Conservation (phyloP, 805 yeast genomes). For the Brettanomyces nanus region DNA sequence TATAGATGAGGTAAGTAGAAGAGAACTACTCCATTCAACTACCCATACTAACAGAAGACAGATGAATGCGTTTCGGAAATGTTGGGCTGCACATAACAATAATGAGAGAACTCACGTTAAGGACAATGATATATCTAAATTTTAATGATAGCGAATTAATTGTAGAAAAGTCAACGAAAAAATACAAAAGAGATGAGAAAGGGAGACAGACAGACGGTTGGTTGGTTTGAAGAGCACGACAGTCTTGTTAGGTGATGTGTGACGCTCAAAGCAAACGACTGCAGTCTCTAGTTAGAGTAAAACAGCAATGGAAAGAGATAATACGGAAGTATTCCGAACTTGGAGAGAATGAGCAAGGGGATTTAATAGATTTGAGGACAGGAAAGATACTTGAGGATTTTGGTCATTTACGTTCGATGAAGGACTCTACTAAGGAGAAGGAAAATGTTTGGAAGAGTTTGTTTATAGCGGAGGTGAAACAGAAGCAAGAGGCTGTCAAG, state of each 20-base stretch:
- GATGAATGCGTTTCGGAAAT: constrained; percentile 35
- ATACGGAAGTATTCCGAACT: constrained; percentile 42
- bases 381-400: constrained; percentile 57
- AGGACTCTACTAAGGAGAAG: constrained; percentile 11
- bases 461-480: constrained; percentile 24
- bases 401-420: constrained; percentile 57
- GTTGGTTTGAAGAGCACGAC: background rate
- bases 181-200: background rate
- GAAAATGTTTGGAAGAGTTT: constrained; percentile 33
- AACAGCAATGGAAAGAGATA: constrained; percentile 40
- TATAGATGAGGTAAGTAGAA: constrained; percentile 43
- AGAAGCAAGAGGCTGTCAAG: background rate
- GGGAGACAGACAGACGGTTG: background rate
- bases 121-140: constrained; percentile 20
- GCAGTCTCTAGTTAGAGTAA: constrained; percentile 15
- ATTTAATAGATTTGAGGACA: constrained; percentile 53
- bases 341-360: constrained; percentile 47
- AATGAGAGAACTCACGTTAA: constrained; percentile 31
- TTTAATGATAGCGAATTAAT: background rate
- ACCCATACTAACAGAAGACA: constrained; percentile 8
- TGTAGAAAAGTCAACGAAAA: background rate
- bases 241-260: too few species aligned
- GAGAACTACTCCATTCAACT: background rate
- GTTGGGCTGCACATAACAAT: constrained; percentile 34
- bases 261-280: constrained; percentile 2